Evolutionary conservation across 345 rosid genomes (phyloP), one percentile per base, ranked within the genome.

Genomic region (Cardamine resedifolia): DNA sequence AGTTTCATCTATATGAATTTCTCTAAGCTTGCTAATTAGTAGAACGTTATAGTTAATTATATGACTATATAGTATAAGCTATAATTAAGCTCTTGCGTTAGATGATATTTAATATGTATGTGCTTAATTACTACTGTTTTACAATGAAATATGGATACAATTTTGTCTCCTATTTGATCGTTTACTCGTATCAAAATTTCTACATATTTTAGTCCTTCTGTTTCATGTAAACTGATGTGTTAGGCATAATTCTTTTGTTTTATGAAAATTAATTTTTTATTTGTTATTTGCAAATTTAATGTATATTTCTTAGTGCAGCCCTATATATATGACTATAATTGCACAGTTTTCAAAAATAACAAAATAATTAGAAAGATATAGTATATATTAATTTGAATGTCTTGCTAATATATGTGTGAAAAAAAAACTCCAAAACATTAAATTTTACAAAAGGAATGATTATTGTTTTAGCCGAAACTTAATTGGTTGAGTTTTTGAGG

Each of bases 51-150:
- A 20, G 53, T 60, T 51, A 12, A 59, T 69, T 34, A 19, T 47
- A 65, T 64, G 24, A 48, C 31, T 65, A 73, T 65, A 73, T 14
- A 34, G 11, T 65, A 47, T 55, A 65, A 64, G 64, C 39, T 62
- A 27, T 50, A 23, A 23, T 23, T 23, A 19, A 73, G 24, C 41
- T 56, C 41, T 56, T 73, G 66, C 50, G 6, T 33, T 43, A 33
- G 34, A 30, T 62, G 47, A 39, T 47, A 31, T 57, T 39, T 34
- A 26, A 52, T 24, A 12, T 45, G 4, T 27, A 19, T 66, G 58
- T 36, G 34, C 33, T 57, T 23, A 23, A 23, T 23, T 58, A 45
- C 43, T 58, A 66, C 45, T 31, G 61, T 67, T 58, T 58, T 10
- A 38, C 36, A 18, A 47, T 52, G 70, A 53, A 3, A 60, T n/a